Conservation (phyloP, 2,329 filamentous ascomycete species). For the Pseudogymnoascus sp. region DNA sequence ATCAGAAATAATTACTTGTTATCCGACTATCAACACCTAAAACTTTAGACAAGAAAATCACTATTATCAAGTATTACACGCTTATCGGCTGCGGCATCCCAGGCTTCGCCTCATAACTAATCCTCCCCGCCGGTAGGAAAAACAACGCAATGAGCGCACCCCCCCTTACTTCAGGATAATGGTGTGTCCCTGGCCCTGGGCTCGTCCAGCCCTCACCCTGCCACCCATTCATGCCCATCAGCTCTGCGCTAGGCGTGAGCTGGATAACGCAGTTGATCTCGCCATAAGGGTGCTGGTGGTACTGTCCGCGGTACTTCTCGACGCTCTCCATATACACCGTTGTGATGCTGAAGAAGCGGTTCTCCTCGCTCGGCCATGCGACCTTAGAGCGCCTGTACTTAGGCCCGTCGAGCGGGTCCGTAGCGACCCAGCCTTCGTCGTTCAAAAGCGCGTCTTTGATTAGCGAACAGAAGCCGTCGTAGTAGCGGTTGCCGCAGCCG, state of each 20-base stretch:
- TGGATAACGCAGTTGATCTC: slow-evolving; percentile 48
- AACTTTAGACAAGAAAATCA: not conserved
- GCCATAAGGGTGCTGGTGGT: slow-evolving; percentile 45
- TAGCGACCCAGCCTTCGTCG: slow-evolving; percentile 38
- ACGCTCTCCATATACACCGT: slow-evolving; percentile 47
- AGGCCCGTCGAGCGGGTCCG: slow-evolving; percentile 35
- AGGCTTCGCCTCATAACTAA: slow-evolving; percentile 40
- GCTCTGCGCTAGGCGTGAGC: slow-evolving; percentile 39
- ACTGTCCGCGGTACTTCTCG: slow-evolving; percentile 42
- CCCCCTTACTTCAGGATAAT: slow-evolving; percentile 44
- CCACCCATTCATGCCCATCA: slow-evolving; percentile 49
- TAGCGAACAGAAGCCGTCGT: slow-evolving; percentile 35
- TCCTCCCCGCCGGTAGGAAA: slow-evolving; percentile 46
- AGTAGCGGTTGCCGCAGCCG: slow-evolving; percentile 35
- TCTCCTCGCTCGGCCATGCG: slow-evolving; percentile 36
- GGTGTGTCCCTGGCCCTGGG: slow-evolving; percentile 46
- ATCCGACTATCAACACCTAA: no score
- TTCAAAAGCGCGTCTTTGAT: slow-evolving; percentile 32
- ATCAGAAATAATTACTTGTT: no score
- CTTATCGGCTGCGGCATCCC: slow-evolving; percentile 33
- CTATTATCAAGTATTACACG: slow-evolving; percentile 9
- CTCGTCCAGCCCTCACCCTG: slow-evolving; percentile 47
- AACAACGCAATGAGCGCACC: slow-evolving; percentile 45
- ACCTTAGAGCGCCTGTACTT: slow-evolving; percentile 42
- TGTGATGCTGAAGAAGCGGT: slow-evolving; percentile 46